Evolutionary conservation across 129 eudicot species (phyloP).

Genomic region (Logfia minima): DNA sequence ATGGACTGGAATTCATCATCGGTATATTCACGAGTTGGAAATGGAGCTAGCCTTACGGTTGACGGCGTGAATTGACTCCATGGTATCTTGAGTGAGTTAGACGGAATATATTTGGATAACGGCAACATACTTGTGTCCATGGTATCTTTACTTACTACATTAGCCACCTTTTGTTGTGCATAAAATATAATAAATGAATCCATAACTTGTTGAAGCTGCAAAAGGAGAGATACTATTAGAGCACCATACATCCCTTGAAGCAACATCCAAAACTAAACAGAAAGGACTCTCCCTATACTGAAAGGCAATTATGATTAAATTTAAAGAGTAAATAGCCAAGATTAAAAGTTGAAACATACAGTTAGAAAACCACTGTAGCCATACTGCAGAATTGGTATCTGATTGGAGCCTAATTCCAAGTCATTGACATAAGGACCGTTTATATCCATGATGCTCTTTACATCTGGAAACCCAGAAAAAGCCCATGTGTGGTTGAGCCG

Average conservation of each 20-base stretch:
- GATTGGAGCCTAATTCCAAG: slow-evolving; percentile 80
- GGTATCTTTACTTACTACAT: slow-evolving; percentile 35
- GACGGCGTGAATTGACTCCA: slow-evolving; percentile 81
- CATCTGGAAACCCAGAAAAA: slow-evolving; percentile 94
- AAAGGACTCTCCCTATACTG: slow-evolving; percentile 5
- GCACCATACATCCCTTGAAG: slow-evolving; percentile 14
- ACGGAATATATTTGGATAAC: slow-evolving; percentile 24
- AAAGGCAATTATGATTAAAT: background rate
- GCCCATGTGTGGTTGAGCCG: slow-evolving; percentile 99
- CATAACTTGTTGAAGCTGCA: slow-evolving; percentile 93
- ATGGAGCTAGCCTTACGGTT: slow-evolving; percentile 84
- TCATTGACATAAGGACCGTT: slow-evolving; percentile 96
- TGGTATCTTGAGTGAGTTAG: slow-evolving; percentile 40
- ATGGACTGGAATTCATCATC: slow-evolving; percentile 99
- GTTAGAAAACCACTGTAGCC: slow-evolving; percentile 95
- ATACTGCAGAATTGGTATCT: slow-evolving; percentile 87
- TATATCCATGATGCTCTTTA: slow-evolving; percentile 83
- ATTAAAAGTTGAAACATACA: slow-evolving; percentile 48
- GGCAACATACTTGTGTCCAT: slow-evolving; percentile 25
- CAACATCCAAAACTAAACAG: slow-evolving; percentile 15
- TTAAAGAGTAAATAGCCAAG: slow-evolving; percentile 4
- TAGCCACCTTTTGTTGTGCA: slow-evolving; percentile 54
- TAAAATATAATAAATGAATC: slow-evolving; percentile 88
- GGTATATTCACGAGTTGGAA: slow-evolving; percentile 99
- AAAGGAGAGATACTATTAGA: slow-evolving; percentile 4